Evolutionary conservation across 371 early-diverging fungal genomes (phyloP).

Genomic region (Nematocida ausubeli): DNA sequence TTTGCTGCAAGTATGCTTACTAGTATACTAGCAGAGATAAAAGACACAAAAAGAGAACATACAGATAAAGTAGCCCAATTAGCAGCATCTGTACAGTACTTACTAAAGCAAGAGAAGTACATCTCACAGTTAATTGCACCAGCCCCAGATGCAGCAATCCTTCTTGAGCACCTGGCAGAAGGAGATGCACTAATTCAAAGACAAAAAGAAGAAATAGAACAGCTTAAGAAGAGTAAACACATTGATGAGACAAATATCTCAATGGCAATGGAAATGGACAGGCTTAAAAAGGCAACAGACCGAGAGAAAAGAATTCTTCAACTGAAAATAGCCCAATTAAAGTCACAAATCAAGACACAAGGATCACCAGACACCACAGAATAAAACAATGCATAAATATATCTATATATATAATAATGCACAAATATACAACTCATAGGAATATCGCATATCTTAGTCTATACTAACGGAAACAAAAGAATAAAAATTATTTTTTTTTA

Average conservation of each 20-base stretch:
- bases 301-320: constrained; percentile 48
- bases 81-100: constrained; percentile 5
- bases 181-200: constrained; percentile 47
- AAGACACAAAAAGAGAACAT: not conserved
- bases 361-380: not conserved
- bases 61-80: constrained; percentile 1
- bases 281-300: constrained; percentile 23
- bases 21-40: constrained; percentile 5
- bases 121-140: constrained; percentile 16
- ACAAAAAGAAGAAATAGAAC: constrained; percentile 61
- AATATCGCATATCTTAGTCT: too few species aligned
- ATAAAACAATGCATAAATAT: too few species aligned
- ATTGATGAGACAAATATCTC: constrained; percentile 3
- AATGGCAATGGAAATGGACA: constrained; percentile 38
- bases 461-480: not conserved
- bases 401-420: too few species aligned
- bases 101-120: constrained; percentile 36
- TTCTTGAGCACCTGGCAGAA: constrained; percentile 44
- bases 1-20: not conserved
- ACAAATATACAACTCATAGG: too few species aligned
- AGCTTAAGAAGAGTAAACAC: constrained; percentile 42
- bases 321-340: constrained; percentile 47
- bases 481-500: constrained; percentile 58
- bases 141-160: constrained; percentile 17
- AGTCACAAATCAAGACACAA: not conserved